Percentiles rank a stretch among this genome's conserved stretches.
Conservation (phyloP, 345 rosid genomes). For the Syzygium grande region DNA sequence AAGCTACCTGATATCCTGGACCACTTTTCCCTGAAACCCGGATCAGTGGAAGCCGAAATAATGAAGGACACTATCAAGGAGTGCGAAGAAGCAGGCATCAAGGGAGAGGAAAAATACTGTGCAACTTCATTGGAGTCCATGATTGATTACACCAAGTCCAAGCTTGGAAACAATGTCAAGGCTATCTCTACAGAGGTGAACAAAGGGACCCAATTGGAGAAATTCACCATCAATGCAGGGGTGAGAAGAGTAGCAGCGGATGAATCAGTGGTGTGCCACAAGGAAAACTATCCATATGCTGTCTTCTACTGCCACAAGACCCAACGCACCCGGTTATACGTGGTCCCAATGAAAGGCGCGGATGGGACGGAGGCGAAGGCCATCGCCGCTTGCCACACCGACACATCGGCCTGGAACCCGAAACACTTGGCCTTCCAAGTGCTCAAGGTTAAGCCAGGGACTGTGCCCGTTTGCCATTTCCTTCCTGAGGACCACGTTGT, state of each 20-base stretch:
- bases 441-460: constrained; percentile 70
- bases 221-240: constrained; percentile 31
- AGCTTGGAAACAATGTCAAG: constrained; percentile 46
- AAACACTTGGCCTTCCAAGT: constrained; percentile 74
- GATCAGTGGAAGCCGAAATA: constrained; percentile 52
- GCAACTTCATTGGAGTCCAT: constrained; percentile 80
- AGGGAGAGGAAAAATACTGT: constrained; percentile 75
- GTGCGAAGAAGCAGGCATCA: constrained; percentile 54
- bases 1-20: constrained; percentile 40
- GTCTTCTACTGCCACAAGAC: constrained; percentile 81
- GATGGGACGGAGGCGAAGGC: constrained; percentile 61
- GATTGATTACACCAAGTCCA: constrained; percentile 64
- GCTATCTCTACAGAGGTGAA: constrained; percentile 60
- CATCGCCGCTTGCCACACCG: constrained; percentile 73
- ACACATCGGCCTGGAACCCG: constrained; percentile 82
- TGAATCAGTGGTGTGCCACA: constrained; percentile 62
- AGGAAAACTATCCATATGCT: constrained; percentile 67
- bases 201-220: constrained; percentile 25
- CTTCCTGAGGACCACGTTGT: constrained; percentile 73
- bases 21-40: constrained; percentile 43
- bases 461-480: constrained; percentile 65
- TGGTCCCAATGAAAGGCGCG: constrained; percentile 48
- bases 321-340: constrained; percentile 36
- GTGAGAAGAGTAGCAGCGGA: constrained; percentile 24
- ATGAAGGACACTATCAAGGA: constrained; percentile 57